These are phyloP conservation scores for Amyloporia xantha DNA, from an alignment of 768 basidiomycete species.

Conservation along the genomic window DNA sequence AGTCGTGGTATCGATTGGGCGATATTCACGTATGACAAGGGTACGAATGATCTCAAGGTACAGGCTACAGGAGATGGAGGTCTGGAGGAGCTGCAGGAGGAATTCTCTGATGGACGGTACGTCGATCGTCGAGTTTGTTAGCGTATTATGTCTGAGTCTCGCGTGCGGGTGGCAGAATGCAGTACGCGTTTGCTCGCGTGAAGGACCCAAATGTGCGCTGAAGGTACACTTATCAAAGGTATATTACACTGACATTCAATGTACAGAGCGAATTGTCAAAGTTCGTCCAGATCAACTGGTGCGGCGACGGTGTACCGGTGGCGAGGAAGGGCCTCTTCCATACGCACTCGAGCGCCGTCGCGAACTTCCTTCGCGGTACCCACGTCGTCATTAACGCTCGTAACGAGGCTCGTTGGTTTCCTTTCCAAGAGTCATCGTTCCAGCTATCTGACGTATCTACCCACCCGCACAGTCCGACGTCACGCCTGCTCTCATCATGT, in stretches of 20 bases:
- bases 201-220: constrained; percentile 72
- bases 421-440: background rate
- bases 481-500: constrained; percentile 71
- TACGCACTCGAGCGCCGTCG: constrained; percentile 76
- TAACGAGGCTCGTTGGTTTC: constrained; percentile 56
- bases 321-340: constrained; percentile 90
- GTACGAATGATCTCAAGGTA: constrained; percentile 81
- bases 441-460: background rate
- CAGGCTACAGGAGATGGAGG: constrained; percentile 84
- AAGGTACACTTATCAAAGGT: background rate
- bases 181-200: constrained; percentile 87
- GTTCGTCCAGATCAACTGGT: constrained; percentile 96
- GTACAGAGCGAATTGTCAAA: constrained; percentile 74
- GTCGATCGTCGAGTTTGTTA: constrained; percentile 17
- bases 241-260: background rate
- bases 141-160: background rate
- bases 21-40: constrained; percentile 74
- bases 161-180: constrained; percentile 51
- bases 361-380: constrained; percentile 71
- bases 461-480: constrained; percentile 62
- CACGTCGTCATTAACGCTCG: constrained; percentile 85
- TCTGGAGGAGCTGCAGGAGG: constrained; percentile 85
- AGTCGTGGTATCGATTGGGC: constrained; percentile 68
- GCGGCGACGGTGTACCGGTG: constrained; percentile 94
- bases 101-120: constrained; percentile 90